Evolutionary conservation across 2,329 filamentous ascomycete genomes (phyloP).

Genomic region (Knufia fluminis): DNA sequence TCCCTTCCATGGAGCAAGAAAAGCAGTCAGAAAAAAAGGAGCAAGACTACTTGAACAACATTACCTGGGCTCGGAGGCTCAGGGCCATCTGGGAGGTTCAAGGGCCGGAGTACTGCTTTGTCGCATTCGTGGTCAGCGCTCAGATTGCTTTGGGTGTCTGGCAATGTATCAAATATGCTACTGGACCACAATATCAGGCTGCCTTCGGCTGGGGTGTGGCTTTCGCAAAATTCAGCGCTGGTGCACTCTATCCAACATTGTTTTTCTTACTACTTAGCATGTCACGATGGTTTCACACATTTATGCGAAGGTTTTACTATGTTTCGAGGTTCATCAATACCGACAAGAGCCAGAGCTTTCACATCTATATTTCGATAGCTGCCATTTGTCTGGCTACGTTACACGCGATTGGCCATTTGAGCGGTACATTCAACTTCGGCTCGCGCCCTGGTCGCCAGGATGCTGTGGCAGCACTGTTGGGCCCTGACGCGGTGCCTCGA

Average conservation of each 20-base stretch:
- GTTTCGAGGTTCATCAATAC: constrained; percentile 49
- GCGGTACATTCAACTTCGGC: constrained; percentile 43
- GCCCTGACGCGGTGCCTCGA: constrained; percentile 35
- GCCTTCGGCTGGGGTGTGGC: constrained; percentile 50
- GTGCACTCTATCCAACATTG: constrained; percentile 48
- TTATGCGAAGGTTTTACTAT: constrained; percentile 42
- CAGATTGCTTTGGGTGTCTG: constrained; percentile 46
- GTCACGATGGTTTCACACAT: constrained; percentile 48
- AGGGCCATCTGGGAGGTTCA: constrained; percentile 49
- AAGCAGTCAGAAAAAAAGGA: constrained; percentile 41
- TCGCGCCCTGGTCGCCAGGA: constrained; percentile 38
- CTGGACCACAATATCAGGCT: constrained; percentile 35
- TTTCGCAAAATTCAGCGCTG: constrained; percentile 47
- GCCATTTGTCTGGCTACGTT: constrained; percentile 43
- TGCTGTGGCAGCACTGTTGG: constrained; percentile 38
- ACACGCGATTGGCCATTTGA: constrained; percentile 47
- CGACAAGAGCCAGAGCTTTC: constrained; percentile 48
- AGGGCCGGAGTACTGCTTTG: constrained; percentile 44
- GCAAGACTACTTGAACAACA: constrained; percentile 37
- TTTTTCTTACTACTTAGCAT: constrained; percentile 52
- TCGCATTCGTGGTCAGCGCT: constrained; percentile 39
- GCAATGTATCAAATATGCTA: constrained; percentile 48
- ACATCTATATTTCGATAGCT: constrained; percentile 46
- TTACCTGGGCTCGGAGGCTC: constrained; percentile 38
- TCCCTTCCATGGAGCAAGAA: constrained; percentile 41